Evolutionary conservation across 2,329 filamentous ascomycete genomes (phyloP).

Genomic region (Blumeria graminis): DNA sequence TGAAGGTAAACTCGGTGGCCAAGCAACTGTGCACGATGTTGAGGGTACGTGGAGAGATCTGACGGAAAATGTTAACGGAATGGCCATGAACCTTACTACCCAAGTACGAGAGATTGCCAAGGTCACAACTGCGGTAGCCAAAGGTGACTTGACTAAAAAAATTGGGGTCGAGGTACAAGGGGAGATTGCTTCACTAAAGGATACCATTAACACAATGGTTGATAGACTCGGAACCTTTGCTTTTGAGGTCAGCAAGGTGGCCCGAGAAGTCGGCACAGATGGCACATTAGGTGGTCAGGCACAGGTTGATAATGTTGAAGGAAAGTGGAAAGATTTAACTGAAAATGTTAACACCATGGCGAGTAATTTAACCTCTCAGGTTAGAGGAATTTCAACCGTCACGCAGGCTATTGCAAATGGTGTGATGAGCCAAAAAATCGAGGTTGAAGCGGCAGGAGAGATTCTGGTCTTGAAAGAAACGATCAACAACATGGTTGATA

Average conservation of each 20-base stretch:
- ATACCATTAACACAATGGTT: conserved; percentile 98
- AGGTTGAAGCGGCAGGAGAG: conserved; percentile 85
- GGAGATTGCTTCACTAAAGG: conserved; percentile 86
- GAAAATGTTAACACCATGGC: conserved; percentile 68
- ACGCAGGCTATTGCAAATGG: conserved; percentile 89
- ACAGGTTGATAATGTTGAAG: conserved; percentile 80
- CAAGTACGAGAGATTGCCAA: conserved; percentile 95
- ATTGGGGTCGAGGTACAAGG: conserved; percentile 84
- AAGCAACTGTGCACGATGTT: conserved; percentile 87
- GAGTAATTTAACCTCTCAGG: conserved; percentile 43
- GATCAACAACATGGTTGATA: conserved; percentile 96
- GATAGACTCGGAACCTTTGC: conserved; percentile 90
- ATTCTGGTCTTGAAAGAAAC: conserved; percentile 86
- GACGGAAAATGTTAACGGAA: conserved; percentile 88
- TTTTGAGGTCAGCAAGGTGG: conserved; percentile 86
- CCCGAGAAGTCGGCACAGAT: conserved; percentile 87
- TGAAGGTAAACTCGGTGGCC: conserved; percentile 78
- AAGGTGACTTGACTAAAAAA: conserved; percentile 84
- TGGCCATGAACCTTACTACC: conserved; percentile 94
- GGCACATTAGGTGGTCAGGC: conserved; percentile 85
- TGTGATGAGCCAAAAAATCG: conserved; percentile 87
- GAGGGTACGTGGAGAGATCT: conserved; percentile 94
- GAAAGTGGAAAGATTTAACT: conserved; percentile 94
- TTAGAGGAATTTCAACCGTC: conserved; percentile 78
- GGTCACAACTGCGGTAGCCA: conserved; percentile 85